Evolutionary conservation across 306 rosid species (phyloP), one percentile per base, ranked within the genome.

Genomic region (Malus fusca): DNA sequence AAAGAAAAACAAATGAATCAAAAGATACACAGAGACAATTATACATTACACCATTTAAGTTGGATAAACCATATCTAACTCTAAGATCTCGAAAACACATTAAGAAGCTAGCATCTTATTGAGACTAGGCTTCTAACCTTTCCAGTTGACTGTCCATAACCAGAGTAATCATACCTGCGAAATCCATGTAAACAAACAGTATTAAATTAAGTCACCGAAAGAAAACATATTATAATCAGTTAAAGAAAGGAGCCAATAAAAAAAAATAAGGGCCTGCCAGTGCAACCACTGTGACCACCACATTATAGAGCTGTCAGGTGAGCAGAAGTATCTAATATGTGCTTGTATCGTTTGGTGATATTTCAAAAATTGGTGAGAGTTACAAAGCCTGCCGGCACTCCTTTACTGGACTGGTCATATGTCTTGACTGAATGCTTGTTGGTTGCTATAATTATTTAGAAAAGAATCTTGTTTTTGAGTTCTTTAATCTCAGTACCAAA

Each of bases 141-240:
- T 84, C 98, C 98, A 62, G 97, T 88, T 48, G 98, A 91, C 83
- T 87, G 97, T 86, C 98, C 98, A 81, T 93, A 93, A 62, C 98
- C 98, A 76, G 98, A 93, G 84, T 93, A 93, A 84, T 93, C 98
- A 22, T 93, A 93, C 78, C 98, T 93, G 88, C 78, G 83, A 62
- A 79, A 31, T 60, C 69, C 68, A 71, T 18, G 35, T 13, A 71
- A 80, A 77, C 67, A 75, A 82, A 44, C 55, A 42, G 30, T 68
- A 66, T 66, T 11, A 67, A 40, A 12, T n/a, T 67, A 37, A 37
- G 51, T 4, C 31, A 48, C 7, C 19, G 5, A 17, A 9, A 12
- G 74, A 31, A 26, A 23, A 62, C 42, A 63, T 44, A 75, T 56
- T 18, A 19, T 21, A 52, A 1, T 44, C 37, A 19, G 19, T 65